Evolutionary conservation across 2,329 filamentous ascomycete species (phyloP), one percentile per base, ranked within the genome.

Genomic region (Fusarium transvaalense): DNA sequence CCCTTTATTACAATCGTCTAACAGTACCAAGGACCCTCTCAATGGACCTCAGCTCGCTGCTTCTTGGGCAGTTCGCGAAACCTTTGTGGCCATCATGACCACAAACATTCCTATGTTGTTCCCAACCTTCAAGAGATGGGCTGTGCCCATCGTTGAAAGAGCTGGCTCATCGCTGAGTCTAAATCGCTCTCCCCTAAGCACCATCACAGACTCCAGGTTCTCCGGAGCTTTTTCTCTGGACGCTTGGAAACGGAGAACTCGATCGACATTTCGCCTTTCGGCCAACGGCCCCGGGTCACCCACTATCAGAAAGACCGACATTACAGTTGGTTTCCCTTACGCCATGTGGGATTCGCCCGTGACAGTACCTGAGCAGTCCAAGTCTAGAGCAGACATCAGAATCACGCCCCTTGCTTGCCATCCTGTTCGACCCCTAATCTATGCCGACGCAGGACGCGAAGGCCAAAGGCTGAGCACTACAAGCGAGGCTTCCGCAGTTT

Each of bases 71-170:
- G 76, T 80, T 9, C 78, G 81, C 12, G 82, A 83, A 46, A 80
- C 80, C 7, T 83, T 83, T 47, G 78, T 82, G 25, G 81, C 82
- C 5, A 76, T 82, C 35, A 73, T 82, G 45, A 82, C 79, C 1
- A 82, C 81, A 10, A 83, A 83, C 68, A 73, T 82, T 3, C 81
- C 79, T 6, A 79, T 83, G 76, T 76, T 84, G 54, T 83, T 84
- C 74, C 81, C 83, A 10, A 74, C 84, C 3, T 58, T 85, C 54
- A 80, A 81, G 65, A 69, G 63, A 43, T 81, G 80, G 77, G 50
- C 71, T 4, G 64, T 56, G 9, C 72, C 73, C 15, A 57, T 75
- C 6, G 54, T 75, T 13, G 68, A 66, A 14, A 66, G 74, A 43
- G 66, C 75, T 23, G 50, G 66, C 3, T 66, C 64, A 15, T 75